A percentile compares a stretch with the other conserved stretches of the same genome.
phyloP scores from a whole-genome alignment of 2,329 filamentous ascomycete genomes.

The Delphinella strobiligena region DNA sequence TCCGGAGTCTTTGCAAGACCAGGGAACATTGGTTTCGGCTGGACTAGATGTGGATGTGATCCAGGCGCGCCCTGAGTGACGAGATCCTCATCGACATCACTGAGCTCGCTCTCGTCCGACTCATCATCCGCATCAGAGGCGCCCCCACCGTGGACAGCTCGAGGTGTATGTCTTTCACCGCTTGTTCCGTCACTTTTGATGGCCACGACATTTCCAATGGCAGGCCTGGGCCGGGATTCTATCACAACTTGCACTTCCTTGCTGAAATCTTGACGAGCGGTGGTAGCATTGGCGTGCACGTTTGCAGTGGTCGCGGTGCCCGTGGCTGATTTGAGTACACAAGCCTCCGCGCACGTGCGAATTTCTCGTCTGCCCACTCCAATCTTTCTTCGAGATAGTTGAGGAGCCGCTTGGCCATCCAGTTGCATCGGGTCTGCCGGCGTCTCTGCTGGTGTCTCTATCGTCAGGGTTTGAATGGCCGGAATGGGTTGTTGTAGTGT shows the following conservation, averaged over 20 bases:
- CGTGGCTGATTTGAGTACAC: conserved; percentile 26
- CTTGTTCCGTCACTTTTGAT: conserved; percentile 28
- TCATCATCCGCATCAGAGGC: conserved; percentile 44
- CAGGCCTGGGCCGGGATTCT: conserved; percentile 10
- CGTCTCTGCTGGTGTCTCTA: conserved; percentile 8
- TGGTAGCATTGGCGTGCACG: conserved; percentile 5
- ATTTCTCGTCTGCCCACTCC: conserved; percentile 49
- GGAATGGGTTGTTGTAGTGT: background rate
- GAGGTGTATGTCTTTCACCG: conserved; percentile 3
- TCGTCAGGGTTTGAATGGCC: background rate
- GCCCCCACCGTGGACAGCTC: too few relatives aligned
- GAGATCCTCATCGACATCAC: conserved; percentile 34
- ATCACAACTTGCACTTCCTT: conserved; percentile 18
- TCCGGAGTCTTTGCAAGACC: background rate
- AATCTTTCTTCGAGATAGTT: conserved; percentile 33
- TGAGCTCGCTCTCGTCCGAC: conserved; percentile 44
- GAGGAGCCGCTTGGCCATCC: conserved; percentile 7
- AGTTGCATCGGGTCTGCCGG: conserved; percentile 9
- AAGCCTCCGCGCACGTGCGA: conserved; percentile 46
- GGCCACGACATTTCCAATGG: conserved; percentile 26
- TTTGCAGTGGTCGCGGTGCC: background rate
- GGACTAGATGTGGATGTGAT: background rate
- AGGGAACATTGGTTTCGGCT: conserved; percentile 4
- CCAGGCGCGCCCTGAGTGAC: conserved; percentile 12
- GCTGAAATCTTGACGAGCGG: background rate